Evolutionary conservation across 2,329 filamentous ascomycete species (phyloP).

Genomic region (Neocatenulostroma microsporum): DNA sequence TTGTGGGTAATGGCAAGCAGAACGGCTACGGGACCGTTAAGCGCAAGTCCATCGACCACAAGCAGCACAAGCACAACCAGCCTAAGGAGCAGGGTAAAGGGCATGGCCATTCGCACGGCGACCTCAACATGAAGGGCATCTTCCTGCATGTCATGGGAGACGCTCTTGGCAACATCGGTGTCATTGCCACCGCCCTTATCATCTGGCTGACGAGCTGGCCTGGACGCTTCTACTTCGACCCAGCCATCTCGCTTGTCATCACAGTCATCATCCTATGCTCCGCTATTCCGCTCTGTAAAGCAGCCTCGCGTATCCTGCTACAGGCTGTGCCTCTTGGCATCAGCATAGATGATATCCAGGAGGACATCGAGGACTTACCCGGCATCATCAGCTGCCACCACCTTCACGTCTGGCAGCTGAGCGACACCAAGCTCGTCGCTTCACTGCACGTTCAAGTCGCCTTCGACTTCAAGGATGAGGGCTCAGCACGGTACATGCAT

Average conservation of each 20-base stretch:
- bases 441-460: conserved; percentile 88
- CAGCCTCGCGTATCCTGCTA: conserved; percentile 78
- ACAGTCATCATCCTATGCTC: conserved; percentile 67
- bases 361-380: conserved; percentile 77
- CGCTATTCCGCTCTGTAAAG: conserved; percentile 69
- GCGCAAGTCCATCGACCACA: conserved; percentile 30
- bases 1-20: conserved; percentile 22
- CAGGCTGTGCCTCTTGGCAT: conserved; percentile 90
- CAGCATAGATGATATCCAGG: conserved; percentile 79
- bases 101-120: conserved; percentile 64
- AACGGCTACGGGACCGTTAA: conserved; percentile 23
- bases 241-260: conserved; percentile 86
- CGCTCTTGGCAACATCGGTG: conserved; percentile 77
- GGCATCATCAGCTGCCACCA: conserved; percentile 90
- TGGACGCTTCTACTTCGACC: conserved; percentile 82
- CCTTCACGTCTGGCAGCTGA: conserved; percentile 95
- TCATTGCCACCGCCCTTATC: conserved; percentile 72
- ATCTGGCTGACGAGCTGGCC: conserved; percentile 85
- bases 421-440: conserved; percentile 87
- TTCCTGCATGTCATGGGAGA: conserved; percentile 69
- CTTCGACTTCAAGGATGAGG: conserved; percentile 78
- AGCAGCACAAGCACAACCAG: conserved; percentile 69
- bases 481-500: conserved; percentile 76
- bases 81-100: conserved; percentile 52
- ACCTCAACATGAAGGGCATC: conserved; percentile 87